Conservation (phyloP, 169 alveolate genomes). For the Eimeria sp. region DNA sequence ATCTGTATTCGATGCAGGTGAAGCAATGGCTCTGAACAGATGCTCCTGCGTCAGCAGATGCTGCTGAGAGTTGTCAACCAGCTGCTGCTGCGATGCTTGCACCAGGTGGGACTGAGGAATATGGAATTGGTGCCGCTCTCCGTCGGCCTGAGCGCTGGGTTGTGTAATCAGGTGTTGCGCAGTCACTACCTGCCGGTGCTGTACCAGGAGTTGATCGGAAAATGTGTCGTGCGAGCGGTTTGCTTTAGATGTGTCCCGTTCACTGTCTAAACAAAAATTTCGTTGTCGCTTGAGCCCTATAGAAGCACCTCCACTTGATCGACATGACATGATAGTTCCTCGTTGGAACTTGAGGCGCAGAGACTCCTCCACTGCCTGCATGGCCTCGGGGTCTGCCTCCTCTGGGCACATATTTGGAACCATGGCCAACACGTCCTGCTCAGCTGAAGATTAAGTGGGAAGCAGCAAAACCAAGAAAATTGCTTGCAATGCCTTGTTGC, state of each 20-base stretch:
- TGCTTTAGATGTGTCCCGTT: neutral
- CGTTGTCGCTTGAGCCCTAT: constrained; percentile 51
- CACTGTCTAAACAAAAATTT: constrained; percentile 2
- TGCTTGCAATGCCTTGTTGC: neutral
- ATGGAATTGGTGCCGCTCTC: neutral
- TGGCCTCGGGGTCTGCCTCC: constrained; percentile 42
- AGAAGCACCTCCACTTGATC: neutral
- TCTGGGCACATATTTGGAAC: constrained; percentile 62
- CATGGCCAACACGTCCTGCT: constrained; percentile 68
- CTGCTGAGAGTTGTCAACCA: constrained; percentile 12
- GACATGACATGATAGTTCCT: constrained; percentile 11
- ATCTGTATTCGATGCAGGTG: neutral
- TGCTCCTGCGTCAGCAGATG: constrained; percentile 33
- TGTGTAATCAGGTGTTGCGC: constrained; percentile 28
- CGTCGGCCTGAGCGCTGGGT: neutral
- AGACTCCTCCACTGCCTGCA: constrained; percentile 67
- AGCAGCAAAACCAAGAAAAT: neutral
- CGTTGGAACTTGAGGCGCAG: constrained; percentile 52
- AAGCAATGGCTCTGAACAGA: constrained; percentile 5
- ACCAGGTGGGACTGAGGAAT: neutral
- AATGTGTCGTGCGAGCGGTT: neutral
- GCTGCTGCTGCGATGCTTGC: constrained; percentile 15
- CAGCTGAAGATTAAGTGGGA: constrained; percentile 16
- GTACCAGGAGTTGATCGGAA: constrained; percentile 15
- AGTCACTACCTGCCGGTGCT: constrained; percentile 29